These are phyloP conservation scores for Ostreobium quekettii DNA, from an alignment of 139 green algal genomes.

Conservation along the genomic window DNA sequence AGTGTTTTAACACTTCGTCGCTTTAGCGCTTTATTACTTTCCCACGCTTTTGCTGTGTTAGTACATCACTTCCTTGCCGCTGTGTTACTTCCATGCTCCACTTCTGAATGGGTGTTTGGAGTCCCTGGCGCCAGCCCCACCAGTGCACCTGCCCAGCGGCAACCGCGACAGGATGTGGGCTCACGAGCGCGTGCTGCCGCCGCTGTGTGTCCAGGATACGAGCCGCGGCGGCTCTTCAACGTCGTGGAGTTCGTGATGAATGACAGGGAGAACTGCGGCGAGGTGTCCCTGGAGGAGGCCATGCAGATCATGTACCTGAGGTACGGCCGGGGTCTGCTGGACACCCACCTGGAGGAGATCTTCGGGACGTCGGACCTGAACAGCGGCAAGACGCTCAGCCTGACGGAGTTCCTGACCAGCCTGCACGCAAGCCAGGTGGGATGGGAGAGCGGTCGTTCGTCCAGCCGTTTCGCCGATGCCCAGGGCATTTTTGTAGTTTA, in stretches of 20 bases:
- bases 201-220: conserved; percentile 51
- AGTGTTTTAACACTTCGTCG: too few relatives aligned
- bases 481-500: too few relatives aligned
- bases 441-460: not conserved
- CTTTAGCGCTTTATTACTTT: too few relatives aligned
- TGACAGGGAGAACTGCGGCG: conserved; percentile 61
- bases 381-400: conserved; percentile 70
- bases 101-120: too few relatives aligned
- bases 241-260: conserved; percentile 93
- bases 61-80: too few relatives aligned
- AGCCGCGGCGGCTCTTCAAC: conserved; percentile 87
- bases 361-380: conserved; percentile 88
- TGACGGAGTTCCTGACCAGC: conserved; percentile 82
- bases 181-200: not conserved
- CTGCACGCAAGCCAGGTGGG: conserved; percentile 25
- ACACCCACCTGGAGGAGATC: conserved; percentile 78
- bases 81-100: too few relatives aligned
- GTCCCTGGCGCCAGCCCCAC: too few relatives aligned
- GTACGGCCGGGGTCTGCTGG: conserved; percentile 59
- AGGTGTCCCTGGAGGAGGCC: conserved; percentile 62
- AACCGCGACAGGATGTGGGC: conserved; percentile 36
- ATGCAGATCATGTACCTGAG: conserved; percentile 91
- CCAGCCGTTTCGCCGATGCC: too few relatives aligned
- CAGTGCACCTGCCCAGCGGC: conserved; percentile 14
- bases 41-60: too few relatives aligned